Conservation (phyloP, 2,329 filamentous ascomycete genomes). For the Neopestalotiopsis clavispora region DNA sequence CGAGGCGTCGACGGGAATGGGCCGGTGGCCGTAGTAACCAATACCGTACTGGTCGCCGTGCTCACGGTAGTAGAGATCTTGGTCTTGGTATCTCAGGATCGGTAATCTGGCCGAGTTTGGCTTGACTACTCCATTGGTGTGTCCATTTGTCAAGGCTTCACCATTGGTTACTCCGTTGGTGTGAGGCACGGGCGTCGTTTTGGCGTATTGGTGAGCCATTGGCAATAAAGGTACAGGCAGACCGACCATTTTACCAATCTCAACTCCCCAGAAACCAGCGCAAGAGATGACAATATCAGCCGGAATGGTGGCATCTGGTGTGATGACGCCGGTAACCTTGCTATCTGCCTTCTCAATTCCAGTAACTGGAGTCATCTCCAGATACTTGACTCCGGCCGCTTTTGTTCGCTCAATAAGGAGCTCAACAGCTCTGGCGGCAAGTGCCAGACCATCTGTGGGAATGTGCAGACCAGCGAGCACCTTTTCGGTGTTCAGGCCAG, state of each 20-base stretch:
- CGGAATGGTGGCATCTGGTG: constrained; percentile 50
- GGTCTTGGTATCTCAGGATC: constrained; percentile 66
- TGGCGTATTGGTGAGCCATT: constrained; percentile 67
- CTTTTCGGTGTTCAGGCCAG: constrained; percentile 55
- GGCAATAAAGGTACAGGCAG: constrained; percentile 63
- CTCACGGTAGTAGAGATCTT: constrained; percentile 68
- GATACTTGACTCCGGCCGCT: constrained; percentile 62
- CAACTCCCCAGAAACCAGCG: constrained; percentile 70
- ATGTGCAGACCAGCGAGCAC: constrained; percentile 65
- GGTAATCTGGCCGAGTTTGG: constrained; percentile 57
- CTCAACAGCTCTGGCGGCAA: constrained; percentile 66
- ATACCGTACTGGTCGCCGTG: constrained; percentile 68
- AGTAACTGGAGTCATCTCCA: constrained; percentile 61
- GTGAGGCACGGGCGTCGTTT: constrained; percentile 57
- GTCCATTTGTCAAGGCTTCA: not conserved
- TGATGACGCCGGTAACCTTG: constrained; percentile 61
- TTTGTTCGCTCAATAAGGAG: constrained; percentile 63
- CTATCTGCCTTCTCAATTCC: constrained; percentile 55
- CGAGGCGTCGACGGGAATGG: constrained; percentile 63
- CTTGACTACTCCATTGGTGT: not conserved
- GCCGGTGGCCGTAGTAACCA: constrained; percentile 67
- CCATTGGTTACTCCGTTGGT: not conserved
- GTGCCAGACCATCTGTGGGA: constrained; percentile 63
- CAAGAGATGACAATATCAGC: constrained; percentile 68
- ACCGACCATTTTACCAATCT: constrained; percentile 65